Evolutionary conservation across 805 yeast species (phyloP).

Genomic region (Yarrowia sp.): DNA sequence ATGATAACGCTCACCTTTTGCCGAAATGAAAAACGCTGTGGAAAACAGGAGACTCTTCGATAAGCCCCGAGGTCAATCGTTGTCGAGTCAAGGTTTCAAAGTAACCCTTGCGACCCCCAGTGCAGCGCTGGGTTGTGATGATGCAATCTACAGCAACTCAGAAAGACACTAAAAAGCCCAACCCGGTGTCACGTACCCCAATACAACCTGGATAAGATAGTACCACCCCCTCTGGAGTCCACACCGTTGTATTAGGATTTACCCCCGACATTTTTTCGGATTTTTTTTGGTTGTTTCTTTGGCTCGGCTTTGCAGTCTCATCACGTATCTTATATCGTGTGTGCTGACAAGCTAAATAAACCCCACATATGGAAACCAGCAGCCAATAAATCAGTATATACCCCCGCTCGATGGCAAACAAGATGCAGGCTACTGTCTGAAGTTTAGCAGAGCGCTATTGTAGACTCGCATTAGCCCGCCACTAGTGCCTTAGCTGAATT

Average conservation of each 20-base stretch:
- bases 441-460: background rate
- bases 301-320: background rate
- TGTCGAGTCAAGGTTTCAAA: background rate
- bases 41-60: background rate
- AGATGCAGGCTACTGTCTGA: background rate
- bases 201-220: background rate
- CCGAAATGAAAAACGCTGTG: background rate
- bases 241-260: background rate
- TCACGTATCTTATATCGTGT: background rate
- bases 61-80: background rate
- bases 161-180: background rate
- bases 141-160: constrained; percentile 1
- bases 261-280: too few relatives aligned
- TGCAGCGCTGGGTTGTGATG: background rate
- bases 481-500: constrained; percentile 12
- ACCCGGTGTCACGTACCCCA: background rate
- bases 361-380: background rate
- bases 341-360: background rate
- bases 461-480: background rate
- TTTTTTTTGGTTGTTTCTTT: background rate
- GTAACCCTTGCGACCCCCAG: background rate
- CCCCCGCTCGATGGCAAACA: background rate
- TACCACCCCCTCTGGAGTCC: background rate
- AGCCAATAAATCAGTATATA: background rate
- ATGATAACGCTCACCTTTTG: background rate